phyloP scores from a whole-genome alignment of 192 early-diverging fungal species.

The Spinellus fusiger region DNA sequence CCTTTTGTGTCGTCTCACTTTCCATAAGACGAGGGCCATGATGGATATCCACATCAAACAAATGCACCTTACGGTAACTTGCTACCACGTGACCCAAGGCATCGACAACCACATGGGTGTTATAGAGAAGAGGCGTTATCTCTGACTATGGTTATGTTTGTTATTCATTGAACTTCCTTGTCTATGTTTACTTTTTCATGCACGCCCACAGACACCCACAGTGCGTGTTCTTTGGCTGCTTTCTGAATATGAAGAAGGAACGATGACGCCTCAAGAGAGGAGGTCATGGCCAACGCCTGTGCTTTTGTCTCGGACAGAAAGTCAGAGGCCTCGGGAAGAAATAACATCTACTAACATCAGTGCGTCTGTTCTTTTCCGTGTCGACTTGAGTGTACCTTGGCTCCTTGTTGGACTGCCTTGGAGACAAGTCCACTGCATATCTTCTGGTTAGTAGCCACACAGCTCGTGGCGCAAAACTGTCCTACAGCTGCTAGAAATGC shows the following conservation, averaged over 20 bases:
- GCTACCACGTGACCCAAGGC: constrained; percentile 48
- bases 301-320: constrained; percentile 59
- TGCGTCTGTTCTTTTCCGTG: background rate
- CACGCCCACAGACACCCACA: constrained; percentile 76
- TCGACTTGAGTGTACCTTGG: constrained; percentile 36
- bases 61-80: constrained; percentile 70
- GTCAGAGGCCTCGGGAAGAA: constrained; percentile 81
- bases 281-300: constrained; percentile 45
- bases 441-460: constrained; percentile 50
- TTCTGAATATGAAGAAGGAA: constrained; percentile 60
- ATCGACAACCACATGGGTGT: constrained; percentile 65
- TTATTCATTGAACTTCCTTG: too few relatives aligned
- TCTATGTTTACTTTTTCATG: constrained; percentile 55
- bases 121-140: constrained; percentile 39
- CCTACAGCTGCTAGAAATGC: constrained; percentile 49
- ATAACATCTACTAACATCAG: constrained; percentile 50
- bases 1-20: constrained; percentile 33
- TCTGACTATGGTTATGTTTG: too few relatives aligned
- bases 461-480: constrained; percentile 64
- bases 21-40: constrained; percentile 46
- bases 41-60: constrained; percentile 69
- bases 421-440: constrained; percentile 54
- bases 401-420: constrained; percentile 49
- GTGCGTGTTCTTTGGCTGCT: constrained; percentile 47
- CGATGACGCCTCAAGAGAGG: constrained; percentile 30